phyloP scores from a whole-genome alignment of 2,329 filamentous ascomycete species.

The Aspergillus pseudoviridinutans region DNA sequence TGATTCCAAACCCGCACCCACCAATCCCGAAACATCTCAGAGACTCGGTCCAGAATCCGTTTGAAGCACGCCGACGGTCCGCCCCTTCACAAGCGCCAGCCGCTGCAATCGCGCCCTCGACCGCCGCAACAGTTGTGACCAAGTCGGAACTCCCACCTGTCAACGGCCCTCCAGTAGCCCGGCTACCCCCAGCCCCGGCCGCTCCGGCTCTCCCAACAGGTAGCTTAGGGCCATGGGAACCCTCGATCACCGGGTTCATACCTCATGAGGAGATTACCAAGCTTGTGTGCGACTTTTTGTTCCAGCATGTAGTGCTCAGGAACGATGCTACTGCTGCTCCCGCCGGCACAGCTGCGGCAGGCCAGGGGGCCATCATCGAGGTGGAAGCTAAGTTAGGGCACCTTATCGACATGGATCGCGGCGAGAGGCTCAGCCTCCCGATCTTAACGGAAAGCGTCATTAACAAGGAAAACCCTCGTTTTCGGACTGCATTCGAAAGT shows the following conservation, averaged over 20 bases:
- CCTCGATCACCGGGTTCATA: slow-evolving; percentile 64
- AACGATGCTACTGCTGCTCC: slow-evolving; percentile 57
- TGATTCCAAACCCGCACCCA: slow-evolving; percentile 36
- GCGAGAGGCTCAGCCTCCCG: slow-evolving; percentile 63
- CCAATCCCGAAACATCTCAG: slow-evolving; percentile 32
- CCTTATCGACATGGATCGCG: slow-evolving; percentile 68
- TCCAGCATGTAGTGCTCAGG: slow-evolving; percentile 63
- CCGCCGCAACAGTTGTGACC: slow-evolving; percentile 12
- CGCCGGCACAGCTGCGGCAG: slow-evolving; percentile 54
- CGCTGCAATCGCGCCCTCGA: slow-evolving; percentile 13
- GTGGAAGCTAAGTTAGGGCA: slow-evolving; percentile 92
- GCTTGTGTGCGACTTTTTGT: slow-evolving; percentile 76
- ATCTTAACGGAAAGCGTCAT: slow-evolving; percentile 70
- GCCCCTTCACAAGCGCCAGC: slow-evolving; percentile 13
- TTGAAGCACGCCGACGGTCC: slow-evolving; percentile 20
- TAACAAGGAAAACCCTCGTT: slow-evolving; percentile 48
- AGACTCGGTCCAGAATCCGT: slow-evolving; percentile 17
- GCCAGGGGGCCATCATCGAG: slow-evolving; percentile 71
- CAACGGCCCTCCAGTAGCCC: slow-evolving; percentile 25
- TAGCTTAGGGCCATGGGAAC: slow-evolving; percentile 44
- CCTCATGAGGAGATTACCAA: slow-evolving; percentile 73
- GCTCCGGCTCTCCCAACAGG: slow-evolving; percentile 11
- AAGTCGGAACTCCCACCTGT: slow-evolving; percentile 21
- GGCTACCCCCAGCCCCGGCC: slow-evolving; percentile 15
- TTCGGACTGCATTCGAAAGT: slow-evolving; percentile 69